Conservation (phyloP, 2,329 filamentous ascomycete species). For the Colletotrichum tofieldiae region DNA sequence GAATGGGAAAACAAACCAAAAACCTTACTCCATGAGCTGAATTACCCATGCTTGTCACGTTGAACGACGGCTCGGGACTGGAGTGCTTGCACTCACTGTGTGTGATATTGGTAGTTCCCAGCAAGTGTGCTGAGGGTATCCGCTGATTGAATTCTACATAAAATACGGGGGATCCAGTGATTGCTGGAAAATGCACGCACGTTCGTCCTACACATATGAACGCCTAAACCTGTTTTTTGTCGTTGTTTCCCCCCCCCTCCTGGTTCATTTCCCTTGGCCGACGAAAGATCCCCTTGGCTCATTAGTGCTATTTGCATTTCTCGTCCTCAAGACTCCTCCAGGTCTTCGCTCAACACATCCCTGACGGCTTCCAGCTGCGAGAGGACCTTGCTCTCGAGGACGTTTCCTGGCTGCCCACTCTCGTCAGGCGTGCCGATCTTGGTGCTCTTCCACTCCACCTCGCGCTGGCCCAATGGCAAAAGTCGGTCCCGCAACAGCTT, state of each 20-base stretch:
- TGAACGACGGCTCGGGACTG: neutral
- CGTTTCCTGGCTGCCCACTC: constrained; percentile 61
- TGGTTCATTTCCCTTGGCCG: constrained; percentile 23
- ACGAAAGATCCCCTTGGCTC: constrained; percentile 12
- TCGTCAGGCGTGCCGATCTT: constrained; percentile 55
- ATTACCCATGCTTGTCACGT: neutral
- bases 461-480: constrained; percentile 80
- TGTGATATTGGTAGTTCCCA: constrained; percentile 12
- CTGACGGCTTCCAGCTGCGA: constrained; percentile 75
- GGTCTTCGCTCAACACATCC: constrained; percentile 68
- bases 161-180: constrained; percentile 21
- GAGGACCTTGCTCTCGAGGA: constrained; percentile 83
- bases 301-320: constrained; percentile 11
- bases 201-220: constrained; percentile 36
- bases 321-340: constrained; percentile 53
- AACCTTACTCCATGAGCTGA: constrained; percentile 26
- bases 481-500: constrained; percentile 81
- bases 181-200: constrained; percentile 30
- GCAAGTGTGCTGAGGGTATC: constrained; percentile 34
- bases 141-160: constrained; percentile 33
- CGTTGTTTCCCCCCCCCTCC: constrained; percentile 26
- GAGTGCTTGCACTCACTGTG: neutral
- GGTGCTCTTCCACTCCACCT: constrained; percentile 73
- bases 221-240: constrained; percentile 33
- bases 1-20: constrained; percentile 13